Conservation (phyloP, 495 filamentous ascomycete genomes). For the Aspergillus biplanus region DNA sequence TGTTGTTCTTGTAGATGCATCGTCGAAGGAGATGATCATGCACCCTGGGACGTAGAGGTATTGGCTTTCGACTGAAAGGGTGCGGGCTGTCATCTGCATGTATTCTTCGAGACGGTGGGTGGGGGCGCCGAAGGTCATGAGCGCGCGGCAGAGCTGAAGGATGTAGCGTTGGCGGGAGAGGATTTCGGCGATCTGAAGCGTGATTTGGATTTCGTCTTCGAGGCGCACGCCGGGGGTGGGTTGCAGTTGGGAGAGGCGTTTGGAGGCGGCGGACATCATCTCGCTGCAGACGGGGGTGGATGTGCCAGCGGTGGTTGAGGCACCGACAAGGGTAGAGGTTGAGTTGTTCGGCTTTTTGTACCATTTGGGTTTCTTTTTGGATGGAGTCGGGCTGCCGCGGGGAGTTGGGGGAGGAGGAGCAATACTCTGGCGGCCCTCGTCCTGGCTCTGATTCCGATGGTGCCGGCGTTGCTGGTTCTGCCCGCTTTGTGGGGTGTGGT, state of each 20-base stretch:
- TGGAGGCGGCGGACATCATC: conserved; percentile 33
- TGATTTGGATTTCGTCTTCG: conserved; percentile 67
- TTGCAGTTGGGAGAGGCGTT: conserved; percentile 32
- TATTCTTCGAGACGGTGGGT: conserved; percentile 83
- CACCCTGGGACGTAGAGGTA: conserved; percentile 91
- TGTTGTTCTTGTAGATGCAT: conserved; percentile 82
- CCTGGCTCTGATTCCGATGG: background rate
- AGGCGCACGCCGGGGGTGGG: conserved; percentile 27
- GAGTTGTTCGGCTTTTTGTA: conserved; percentile 41
- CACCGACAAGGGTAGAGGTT: conserved; percentile 31
- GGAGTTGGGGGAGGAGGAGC: background rate
- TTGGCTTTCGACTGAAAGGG: conserved; percentile 86
- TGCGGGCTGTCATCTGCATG: conserved; percentile 86
- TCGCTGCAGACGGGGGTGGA: conserved; percentile 37
- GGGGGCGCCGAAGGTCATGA: conserved; percentile 84
- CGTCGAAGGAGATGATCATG: conserved; percentile 96
- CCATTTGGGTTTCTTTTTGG: conserved; percentile 37
- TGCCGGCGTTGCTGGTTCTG: background rate
- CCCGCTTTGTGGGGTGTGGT: background rate
- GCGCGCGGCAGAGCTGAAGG: conserved; percentile 79
- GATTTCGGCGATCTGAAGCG: conserved; percentile 86
- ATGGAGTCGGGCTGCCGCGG: conserved; percentile 12
- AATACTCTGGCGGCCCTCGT: too few relatives aligned
- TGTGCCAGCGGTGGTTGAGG: conserved; percentile 29
- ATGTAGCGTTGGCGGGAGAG: conserved; percentile 84